phyloP scores from a whole-genome alignment of 768 basidiomycete genomes.

The Tubosaeta brunneosetosa region DNA sequence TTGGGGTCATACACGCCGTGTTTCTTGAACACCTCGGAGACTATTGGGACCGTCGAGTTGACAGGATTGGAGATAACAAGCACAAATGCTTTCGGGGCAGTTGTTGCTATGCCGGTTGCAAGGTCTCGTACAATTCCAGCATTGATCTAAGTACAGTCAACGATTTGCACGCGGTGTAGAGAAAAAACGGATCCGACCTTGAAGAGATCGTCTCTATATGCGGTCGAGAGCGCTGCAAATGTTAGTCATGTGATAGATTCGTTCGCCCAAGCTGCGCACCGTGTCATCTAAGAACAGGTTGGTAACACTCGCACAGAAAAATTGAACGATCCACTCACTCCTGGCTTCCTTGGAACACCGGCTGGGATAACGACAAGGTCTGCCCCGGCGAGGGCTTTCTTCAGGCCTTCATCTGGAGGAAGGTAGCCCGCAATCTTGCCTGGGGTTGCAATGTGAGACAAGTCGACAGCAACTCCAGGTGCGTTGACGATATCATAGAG shows the following conservation, averaged over 20 bases:
- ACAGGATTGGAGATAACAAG: constrained; percentile 99
- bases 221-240: not conserved
- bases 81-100: constrained; percentile 84
- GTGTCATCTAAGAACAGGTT: constrained; percentile 41
- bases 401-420: constrained; percentile 73
- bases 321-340: constrained; percentile 47
- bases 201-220: constrained; percentile 85
- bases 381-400: constrained; percentile 78
- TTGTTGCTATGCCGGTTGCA: constrained; percentile 81
- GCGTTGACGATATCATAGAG: constrained; percentile 97
- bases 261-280: constrained; percentile 30
- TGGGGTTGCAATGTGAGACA: constrained; percentile 89
- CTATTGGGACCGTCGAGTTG: constrained; percentile 98
- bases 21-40: constrained; percentile 93
- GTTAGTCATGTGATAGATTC: constrained; percentile 8
- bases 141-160: constrained; percentile 66
- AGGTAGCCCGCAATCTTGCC: constrained; percentile 82
- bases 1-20: constrained; percentile 88
- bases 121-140: constrained; percentile 94
- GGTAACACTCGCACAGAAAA: not conserved
- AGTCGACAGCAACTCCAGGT: constrained; percentile 94
- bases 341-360: constrained; percentile 93
- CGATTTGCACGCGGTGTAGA: not conserved
- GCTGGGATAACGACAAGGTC: constrained; percentile 94
- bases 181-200: constrained; percentile 50